These are phyloP conservation scores for Candida smagusa DNA, from an alignment of 1,139 yeast species.

Conservation along the genomic window DNA sequence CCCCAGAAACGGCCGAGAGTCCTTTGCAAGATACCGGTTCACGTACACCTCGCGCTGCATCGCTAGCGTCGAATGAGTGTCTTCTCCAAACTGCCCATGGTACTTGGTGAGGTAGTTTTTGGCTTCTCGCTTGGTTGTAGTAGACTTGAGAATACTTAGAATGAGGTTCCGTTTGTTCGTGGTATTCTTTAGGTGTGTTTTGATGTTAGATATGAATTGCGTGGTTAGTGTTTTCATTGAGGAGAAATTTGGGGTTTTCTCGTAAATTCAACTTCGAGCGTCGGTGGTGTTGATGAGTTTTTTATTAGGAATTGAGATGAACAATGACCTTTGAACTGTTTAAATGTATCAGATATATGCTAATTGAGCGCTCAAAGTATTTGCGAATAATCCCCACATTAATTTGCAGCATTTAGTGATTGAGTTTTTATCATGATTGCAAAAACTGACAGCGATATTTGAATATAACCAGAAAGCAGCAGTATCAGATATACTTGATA, in stretches of 20 bases:
- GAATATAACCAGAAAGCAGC: too few relatives aligned
- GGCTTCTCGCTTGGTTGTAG: conserved; percentile 78
- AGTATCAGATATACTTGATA: too few relatives aligned
- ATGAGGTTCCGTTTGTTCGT: conserved; percentile 51
- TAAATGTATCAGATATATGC: too few relatives aligned
- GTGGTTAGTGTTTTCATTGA: background rate
- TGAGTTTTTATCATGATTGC: too few relatives aligned
- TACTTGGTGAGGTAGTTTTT: conserved; percentile 62
- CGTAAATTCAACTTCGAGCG: too few relatives aligned
- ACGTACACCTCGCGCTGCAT: conserved; percentile 38
- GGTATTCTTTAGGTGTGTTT: conserved; percentile 30
- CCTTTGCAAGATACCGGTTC: conserved; percentile 35
- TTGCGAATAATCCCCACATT: background rate
- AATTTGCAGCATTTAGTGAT: background rate
- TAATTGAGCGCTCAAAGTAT: too few relatives aligned
- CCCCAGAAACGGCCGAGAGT: conserved; percentile 30
- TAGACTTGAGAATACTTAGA: conserved; percentile 65
- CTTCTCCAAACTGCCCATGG: conserved; percentile 37
- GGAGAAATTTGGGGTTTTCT: too few relatives aligned
- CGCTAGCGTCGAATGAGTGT: conserved; percentile 18
- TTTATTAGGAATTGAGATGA: too few relatives aligned
- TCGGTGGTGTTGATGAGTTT: too few relatives aligned
- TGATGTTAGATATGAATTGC: conserved; percentile 38
- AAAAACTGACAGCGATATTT: too few relatives aligned
- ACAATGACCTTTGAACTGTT: too few relatives aligned